phyloP scores from a whole-genome alignment of 805 yeast species.

The Grigorovia transvaalensis region DNA sequence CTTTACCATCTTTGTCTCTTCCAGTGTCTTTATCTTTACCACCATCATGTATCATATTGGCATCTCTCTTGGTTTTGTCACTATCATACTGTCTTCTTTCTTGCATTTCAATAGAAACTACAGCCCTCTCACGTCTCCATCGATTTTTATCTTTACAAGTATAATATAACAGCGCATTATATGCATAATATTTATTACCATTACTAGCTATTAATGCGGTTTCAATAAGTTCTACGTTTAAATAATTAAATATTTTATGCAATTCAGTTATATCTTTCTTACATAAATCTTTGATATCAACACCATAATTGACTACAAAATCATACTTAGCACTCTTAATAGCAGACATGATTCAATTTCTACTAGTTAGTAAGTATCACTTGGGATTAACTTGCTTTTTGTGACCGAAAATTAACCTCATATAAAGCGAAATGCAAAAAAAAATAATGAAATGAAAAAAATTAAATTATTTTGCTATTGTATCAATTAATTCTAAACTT shows the following conservation, averaged over 20 bases:
- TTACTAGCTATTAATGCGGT: background rate
- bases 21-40: no score
- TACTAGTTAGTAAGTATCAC: no score
- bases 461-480: no score
- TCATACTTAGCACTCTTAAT: background rate
- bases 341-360: background rate
- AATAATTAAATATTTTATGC: background rate
- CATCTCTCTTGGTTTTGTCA: background rate
- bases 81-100: background rate
- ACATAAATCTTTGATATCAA: background rate
- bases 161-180: slow-evolving; percentile 2
- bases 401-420: no score
- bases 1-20: no score
- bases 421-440: no score
- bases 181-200: background rate
- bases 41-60: background rate
- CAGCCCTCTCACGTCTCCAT: background rate
- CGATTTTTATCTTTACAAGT: background rate
- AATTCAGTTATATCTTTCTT: background rate
- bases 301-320: background rate
- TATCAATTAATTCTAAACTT: background rate
- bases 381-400: no score
- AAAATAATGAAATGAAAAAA: no score
- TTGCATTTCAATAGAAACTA: background rate
- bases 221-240: background rate